phyloP scores from a whole-genome alignment of 352 stramenopile genomes.

The Globisporangium nunn region DNA sequence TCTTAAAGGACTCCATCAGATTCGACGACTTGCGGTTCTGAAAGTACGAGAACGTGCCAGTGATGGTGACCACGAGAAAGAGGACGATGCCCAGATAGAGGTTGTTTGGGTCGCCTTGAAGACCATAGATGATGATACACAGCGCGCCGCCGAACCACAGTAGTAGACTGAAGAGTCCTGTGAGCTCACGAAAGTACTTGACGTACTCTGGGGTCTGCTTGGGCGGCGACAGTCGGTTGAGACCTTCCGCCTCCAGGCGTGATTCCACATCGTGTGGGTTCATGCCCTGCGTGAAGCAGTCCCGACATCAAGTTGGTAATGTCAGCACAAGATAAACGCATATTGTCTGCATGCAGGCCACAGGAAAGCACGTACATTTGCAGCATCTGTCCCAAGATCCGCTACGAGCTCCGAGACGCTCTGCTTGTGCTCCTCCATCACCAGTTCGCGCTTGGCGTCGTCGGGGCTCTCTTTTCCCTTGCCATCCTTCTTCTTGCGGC shows the following conservation, averaged over 20 bases:
- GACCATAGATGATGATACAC: constrained; percentile 54
- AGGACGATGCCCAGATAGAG: constrained; percentile 72
- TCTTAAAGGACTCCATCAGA: constrained; percentile 52
- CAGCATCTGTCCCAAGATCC: constrained; percentile 44
- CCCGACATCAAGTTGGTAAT: too few species aligned
- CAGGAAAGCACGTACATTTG: constrained; percentile 28
- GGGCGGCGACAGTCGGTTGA: constrained; percentile 59
- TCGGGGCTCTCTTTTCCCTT: constrained; percentile 47
- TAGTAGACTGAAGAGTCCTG: constrained; percentile 63
- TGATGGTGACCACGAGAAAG: constrained; percentile 70
- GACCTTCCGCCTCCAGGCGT: constrained; percentile 46
- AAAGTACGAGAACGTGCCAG: constrained; percentile 62
- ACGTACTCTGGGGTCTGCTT: constrained; percentile 70
- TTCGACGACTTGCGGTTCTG: constrained; percentile 43
- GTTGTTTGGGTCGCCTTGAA: constrained; percentile 70
- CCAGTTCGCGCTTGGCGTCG: constrained; percentile 70
- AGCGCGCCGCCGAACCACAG: constrained; percentile 56
- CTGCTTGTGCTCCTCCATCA: constrained; percentile 81
- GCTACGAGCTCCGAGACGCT: constrained; percentile 57
- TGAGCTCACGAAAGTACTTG: constrained; percentile 72
- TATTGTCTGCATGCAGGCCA: neutral
- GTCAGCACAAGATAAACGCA: neutral
- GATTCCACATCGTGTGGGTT: constrained; percentile 43
- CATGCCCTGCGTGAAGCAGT: constrained; percentile 35
- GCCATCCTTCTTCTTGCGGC: constrained; percentile 45